Evolutionary conservation across 441 rosid species (phyloP), one percentile per base, ranked within the genome.

Genomic region (Pelargonium australe): DNA sequence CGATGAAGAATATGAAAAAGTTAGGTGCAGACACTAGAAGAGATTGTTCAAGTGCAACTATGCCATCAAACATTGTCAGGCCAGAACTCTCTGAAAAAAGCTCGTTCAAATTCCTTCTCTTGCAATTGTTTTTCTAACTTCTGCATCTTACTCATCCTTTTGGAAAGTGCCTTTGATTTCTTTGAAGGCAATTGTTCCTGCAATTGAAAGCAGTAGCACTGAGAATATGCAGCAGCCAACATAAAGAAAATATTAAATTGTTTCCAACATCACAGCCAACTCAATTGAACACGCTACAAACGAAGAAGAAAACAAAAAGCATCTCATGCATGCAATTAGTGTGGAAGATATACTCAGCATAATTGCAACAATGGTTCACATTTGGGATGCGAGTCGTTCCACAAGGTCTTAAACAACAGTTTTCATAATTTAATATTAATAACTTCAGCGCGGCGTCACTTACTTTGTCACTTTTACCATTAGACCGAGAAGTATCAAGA

Each of bases 21-120:
- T 55, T 55, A 55, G 17, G 61, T 55, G 23, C 11, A 5, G 25
- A 17, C 8, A 14, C 9, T 5, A 31, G 37, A 37, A 37, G 41
- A 37, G 7, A 37, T 37, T 1, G 0, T 37, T 37, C 41, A 5
- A 37, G 17, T 55, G 61, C 19, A 2, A 55, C 11, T 16, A 5
- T 1, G 25, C 8, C 14, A 8, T 87, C 84, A 90, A 66, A 93
- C 92, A 85, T 93, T 91, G 69, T 93, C 98, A 0, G 97, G 97
- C 97, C 98, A 93, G 65, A 93, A 93, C 78, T 90, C 96, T 47
- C 92, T 82, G 62, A 76, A 87, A 75, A 89, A 93, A 10, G 92
- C 91, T 47, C 88, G 83, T 68, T 91, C 89, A 23, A 90, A 90
- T 76, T 93, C 96, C 68, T 82, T 85, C 75, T 91, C 96, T 69